Percentiles rank a stretch among this genome's conserved stretches.
Conservation (phyloP, 129 eudicot species). For the Gnaphalium uliginosum region DNA sequence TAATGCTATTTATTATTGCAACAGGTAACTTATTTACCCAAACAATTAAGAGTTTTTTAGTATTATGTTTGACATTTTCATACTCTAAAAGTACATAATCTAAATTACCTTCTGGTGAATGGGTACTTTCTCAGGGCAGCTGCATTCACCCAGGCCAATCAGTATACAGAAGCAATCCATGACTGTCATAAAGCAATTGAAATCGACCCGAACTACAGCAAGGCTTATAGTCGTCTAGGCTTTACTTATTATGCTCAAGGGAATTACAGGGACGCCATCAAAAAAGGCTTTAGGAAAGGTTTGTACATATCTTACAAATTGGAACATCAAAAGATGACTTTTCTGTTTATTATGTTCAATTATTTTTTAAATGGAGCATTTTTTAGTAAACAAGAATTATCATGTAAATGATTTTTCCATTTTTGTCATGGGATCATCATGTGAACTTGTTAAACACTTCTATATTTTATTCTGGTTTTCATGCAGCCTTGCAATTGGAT, state of each 20-base stretch:
- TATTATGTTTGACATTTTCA: background rate
- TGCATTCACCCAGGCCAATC: conserved; percentile 70
- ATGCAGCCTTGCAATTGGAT: conserved; percentile 85
- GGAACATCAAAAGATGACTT: background rate
- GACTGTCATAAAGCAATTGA: conserved; percentile 75
- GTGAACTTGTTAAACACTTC: background rate
- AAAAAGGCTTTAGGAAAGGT: conserved; percentile 82
- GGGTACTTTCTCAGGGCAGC: conserved; percentile 65
- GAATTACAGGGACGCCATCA: conserved; percentile 75
- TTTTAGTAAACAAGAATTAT: background rate
- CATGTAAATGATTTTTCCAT: background rate
- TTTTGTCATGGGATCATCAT: background rate
- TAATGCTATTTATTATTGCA: conserved; percentile 90
- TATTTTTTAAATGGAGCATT: background rate
- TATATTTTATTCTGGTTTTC: background rate
- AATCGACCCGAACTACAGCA: conserved; percentile 83
- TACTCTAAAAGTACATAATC: background rate
- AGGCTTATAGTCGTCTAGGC: conserved; percentile 96
- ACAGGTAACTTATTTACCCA: conserved; percentile 55
- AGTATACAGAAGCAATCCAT: conserved; percentile 61
- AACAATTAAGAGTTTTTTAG: background rate
- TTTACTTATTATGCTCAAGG: conserved; percentile 89
- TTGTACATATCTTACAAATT: conserved; percentile 17
- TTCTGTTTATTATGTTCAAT: background rate
- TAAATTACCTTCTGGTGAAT: conserved; percentile 10